Percentiles rank a stretch among this genome's conserved stretches.
Evolutionary conservation across 768 basidiomycete species (phyloP).

Genomic region (Mycena amicta): DNA sequence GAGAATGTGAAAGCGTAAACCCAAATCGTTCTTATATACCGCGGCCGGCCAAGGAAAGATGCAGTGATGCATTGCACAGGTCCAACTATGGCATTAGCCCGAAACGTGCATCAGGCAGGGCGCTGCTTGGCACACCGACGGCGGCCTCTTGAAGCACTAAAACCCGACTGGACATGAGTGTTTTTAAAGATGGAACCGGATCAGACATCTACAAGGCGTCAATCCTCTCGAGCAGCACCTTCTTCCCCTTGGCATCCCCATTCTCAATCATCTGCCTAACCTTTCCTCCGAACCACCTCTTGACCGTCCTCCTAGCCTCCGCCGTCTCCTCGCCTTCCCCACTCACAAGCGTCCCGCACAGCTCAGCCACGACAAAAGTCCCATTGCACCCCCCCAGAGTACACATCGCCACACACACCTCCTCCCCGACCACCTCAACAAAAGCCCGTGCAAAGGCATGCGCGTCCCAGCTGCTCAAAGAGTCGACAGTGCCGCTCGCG

Average conservation of each 20-base stretch:
- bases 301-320: slow-evolving; percentile 47
- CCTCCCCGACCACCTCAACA: slow-evolving; percentile 53
- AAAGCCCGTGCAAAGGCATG: slow-evolving; percentile 61
- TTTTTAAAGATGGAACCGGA: no score
- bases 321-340: slow-evolving; percentile 38
- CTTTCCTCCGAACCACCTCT: slow-evolving; percentile 58
- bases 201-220: slow-evolving; percentile 36
- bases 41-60: no score
- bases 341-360: slow-evolving; percentile 58
- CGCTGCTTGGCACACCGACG: no score
- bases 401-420: slow-evolving; percentile 58
- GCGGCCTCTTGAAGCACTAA: no score
- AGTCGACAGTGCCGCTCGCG: slow-evolving; percentile 54
- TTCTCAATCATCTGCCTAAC: slow-evolving; percentile 50
- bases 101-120: no score
- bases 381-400: slow-evolving; percentile 58
- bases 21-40: no score
- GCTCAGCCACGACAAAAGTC: slow-evolving; percentile 74
- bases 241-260: slow-evolving; percentile 69
- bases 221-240: slow-evolving; percentile 65
- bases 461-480: slow-evolving; percentile 57
- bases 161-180: no score
- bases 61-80: no score
- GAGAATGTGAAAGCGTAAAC: no score
- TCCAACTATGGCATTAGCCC: no score